These are phyloP conservation scores for Phytophthora pisi DNA, from an alignment of 352 stramenopile species.

Conservation along the genomic window DNA sequence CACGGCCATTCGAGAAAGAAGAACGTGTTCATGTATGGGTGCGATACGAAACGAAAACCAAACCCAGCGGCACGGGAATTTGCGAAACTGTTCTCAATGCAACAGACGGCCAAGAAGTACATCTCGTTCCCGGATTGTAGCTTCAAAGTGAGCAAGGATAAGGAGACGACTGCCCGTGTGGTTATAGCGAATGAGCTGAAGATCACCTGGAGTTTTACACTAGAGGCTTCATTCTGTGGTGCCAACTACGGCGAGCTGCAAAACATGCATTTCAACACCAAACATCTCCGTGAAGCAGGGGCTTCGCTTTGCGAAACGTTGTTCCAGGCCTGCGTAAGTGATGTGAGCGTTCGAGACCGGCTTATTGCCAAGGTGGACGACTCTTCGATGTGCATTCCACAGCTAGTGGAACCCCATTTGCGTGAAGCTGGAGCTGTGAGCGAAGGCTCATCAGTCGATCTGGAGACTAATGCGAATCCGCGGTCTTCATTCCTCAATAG, in stretches of 20 bases:
- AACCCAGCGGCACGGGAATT: slow-evolving; percentile 79
- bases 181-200: slow-evolving; percentile 83
- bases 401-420: slow-evolving; percentile 45
- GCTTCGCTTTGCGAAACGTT: slow-evolving; percentile 56
- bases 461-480: slow-evolving; percentile 15
- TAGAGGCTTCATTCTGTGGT: slow-evolving; percentile 90
- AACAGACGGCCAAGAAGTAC: slow-evolving; percentile 71
- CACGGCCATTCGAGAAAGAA: slow-evolving; percentile 94
- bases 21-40: slow-evolving; percentile 96
- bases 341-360: slow-evolving; percentile 38
- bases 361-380: slow-evolving; percentile 45
- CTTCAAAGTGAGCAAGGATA: slow-evolving; percentile 84
- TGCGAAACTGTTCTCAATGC: slow-evolving; percentile 66
- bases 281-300: slow-evolving; percentile 58
- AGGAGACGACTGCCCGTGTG: slow-evolving; percentile 82
- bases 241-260: slow-evolving; percentile 69
- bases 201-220: slow-evolving; percentile 81
- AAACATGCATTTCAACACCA: slow-evolving; percentile 72
- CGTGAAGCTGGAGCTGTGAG: slow-evolving; percentile 35
- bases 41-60: slow-evolving; percentile 88
- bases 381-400: slow-evolving; percentile 35
- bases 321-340: slow-evolving; percentile 45
- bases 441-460: slow-evolving; percentile 14
- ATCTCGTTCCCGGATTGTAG: slow-evolving; percentile 75
- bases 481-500: slow-evolving; percentile 25